phyloP scores from a whole-genome alignment of 805 yeast genomes.

The Monosporozyma aerobia region DNA sequence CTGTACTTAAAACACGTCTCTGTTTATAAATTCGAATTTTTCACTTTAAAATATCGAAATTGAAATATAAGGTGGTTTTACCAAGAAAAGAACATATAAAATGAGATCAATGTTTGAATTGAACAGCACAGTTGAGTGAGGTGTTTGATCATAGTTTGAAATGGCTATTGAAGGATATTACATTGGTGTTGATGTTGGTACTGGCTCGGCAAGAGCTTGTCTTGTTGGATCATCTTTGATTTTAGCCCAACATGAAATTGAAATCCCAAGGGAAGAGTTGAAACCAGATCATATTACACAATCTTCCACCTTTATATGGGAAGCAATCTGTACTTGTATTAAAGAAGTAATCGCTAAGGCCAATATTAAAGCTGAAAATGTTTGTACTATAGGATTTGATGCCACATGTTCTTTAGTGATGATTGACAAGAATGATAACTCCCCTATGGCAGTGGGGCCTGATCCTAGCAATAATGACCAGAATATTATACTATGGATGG shows the following conservation, averaged over 20 bases:
- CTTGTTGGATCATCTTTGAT: conserved; percentile 82
- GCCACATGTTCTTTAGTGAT: conserved; percentile 95
- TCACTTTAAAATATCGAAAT: background rate
- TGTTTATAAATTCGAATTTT: background rate
- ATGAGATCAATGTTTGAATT: background rate
- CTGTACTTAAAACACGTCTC: background rate
- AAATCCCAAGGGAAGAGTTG: conserved; percentile 68
- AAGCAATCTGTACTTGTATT: conserved; percentile 74
- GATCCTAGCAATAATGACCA: conserved; percentile 64
- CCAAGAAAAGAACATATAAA: background rate
- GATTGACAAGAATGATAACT: conserved; percentile 50
- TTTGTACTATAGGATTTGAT: conserved; percentile 89
- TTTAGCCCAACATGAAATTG: conserved; percentile 66
- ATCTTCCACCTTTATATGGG: conserved; percentile 87
- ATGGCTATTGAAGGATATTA: conserved; percentile 31
- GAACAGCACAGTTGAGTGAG: background rate
- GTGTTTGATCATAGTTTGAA: background rate
- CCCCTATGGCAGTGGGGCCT: conserved; percentile 87
- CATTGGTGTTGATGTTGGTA: conserved; percentile 92
- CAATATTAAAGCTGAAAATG: conserved; percentile 54
- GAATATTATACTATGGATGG: conserved; percentile 95
- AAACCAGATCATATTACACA: conserved; percentile 73
- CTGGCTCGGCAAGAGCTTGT: conserved; percentile 95
- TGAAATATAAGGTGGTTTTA: background rate
- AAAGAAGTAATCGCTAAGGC: conserved; percentile 65